phyloP scores from a whole-genome alignment of 2,329 filamentous ascomycete genomes.

The Corinectria fuckeliana region DNA sequence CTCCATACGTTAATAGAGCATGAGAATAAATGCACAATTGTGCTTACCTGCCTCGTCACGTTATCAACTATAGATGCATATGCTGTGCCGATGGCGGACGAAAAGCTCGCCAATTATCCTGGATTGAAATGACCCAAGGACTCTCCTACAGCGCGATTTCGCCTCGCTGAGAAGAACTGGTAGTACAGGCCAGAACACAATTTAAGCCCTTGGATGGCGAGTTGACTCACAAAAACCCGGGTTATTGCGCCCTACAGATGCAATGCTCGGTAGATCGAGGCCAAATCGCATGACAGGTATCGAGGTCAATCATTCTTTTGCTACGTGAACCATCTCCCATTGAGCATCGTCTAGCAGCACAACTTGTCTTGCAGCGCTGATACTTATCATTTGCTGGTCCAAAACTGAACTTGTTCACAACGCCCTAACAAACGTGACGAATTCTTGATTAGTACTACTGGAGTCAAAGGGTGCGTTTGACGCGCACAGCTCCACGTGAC shows the following conservation, averaged over 20 bases:
- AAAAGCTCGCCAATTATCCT: conserved; percentile 30
- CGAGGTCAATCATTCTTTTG: background rate
- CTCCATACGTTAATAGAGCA: background rate
- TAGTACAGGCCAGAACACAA: conserved; percentile 23
- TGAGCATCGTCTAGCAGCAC: background rate
- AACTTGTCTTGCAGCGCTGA: background rate
- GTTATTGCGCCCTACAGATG: background rate
- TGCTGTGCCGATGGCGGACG: conserved; percentile 1
- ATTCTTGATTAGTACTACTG: conserved; percentile 10
- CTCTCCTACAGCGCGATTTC: conserved; percentile 27
- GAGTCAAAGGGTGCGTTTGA: conserved; percentile 15
- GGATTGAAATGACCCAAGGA: conserved; percentile 27
- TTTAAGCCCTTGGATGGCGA: conserved; percentile 28
- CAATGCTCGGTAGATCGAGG: background rate
- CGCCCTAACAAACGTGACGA: background rate
- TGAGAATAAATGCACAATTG: background rate
- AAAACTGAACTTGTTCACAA: background rate
- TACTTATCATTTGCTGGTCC: background rate
- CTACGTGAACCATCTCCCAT: background rate
- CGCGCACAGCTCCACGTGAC: background rate
- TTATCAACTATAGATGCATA: too few relatives aligned
- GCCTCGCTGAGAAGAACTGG: conserved; percentile 24
- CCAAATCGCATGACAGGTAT: background rate
- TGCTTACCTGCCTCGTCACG: background rate
- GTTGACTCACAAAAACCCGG: conserved; percentile 10